Percentiles rank a stretch among this genome's conserved stretches.
These are phyloP conservation scores for Irpex sp. DNA, from an alignment of 1,284 basidiomycete species.

Conservation along the genomic window DNA sequence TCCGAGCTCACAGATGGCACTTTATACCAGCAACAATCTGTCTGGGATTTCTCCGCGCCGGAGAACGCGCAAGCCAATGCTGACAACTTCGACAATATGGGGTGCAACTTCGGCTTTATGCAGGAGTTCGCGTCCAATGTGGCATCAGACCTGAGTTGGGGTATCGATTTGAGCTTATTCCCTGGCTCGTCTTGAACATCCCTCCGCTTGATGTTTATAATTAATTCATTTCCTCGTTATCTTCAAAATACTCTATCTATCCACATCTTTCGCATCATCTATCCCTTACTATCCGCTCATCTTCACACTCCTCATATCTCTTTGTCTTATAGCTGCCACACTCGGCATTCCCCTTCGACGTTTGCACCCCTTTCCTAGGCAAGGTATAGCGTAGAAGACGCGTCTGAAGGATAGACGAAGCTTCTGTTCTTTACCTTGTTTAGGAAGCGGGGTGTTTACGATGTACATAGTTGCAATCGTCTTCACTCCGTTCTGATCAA, in stretches of 20 bases:
- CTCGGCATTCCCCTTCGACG: too few species aligned
- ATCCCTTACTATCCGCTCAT: background rate
- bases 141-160: background rate
- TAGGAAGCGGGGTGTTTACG: background rate
- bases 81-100: background rate
- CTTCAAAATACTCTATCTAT: too few species aligned
- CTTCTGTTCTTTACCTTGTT: too few species aligned
- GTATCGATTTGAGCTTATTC: background rate
- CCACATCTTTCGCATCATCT: too few species aligned
- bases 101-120: background rate
- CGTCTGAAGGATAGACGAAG: too few species aligned
- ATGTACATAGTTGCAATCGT: background rate
- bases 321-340: too few species aligned
- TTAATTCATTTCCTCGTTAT: too few species aligned
- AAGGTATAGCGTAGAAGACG: too few species aligned
- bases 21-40: background rate
- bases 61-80: background rate
- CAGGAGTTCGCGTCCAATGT: background rate
- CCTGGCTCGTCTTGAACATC: background rate
- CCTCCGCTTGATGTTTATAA: background rate
- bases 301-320: background rate
- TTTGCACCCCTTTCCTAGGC: too few species aligned
- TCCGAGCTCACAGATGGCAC: background rate
- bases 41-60: background rate
- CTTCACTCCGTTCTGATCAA: too few species aligned